A percentile compares a stretch with the other conserved stretches of the same genome.
Conservation (phyloP, 2,329 filamentous ascomycete species). For the Neoarthrinium moseri region DNA sequence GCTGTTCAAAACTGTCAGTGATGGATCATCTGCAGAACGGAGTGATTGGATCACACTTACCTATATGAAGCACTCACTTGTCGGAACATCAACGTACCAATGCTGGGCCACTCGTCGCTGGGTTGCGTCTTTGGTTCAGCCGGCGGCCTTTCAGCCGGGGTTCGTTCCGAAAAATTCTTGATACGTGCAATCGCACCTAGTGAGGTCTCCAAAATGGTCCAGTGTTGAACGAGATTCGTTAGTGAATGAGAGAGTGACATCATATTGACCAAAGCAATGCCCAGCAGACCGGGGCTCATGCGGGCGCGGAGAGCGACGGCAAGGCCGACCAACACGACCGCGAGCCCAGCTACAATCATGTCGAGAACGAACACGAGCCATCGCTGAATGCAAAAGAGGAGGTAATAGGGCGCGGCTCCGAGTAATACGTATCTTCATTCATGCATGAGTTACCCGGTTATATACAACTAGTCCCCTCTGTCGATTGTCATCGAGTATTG, state of each 20-base stretch:
- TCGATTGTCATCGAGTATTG: too few relatives aligned
- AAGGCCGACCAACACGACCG: constrained; percentile 4
- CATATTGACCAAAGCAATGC: constrained; percentile 2
- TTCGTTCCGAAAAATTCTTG: background rate
- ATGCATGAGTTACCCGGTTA: too few relatives aligned
- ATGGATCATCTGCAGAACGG: background rate
- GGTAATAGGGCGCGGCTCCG: constrained; percentile 3
- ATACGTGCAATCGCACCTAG: constrained; percentile 3
- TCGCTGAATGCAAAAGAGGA: constrained; percentile 5
- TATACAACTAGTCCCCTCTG: too few relatives aligned
- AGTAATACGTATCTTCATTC: too few relatives aligned
- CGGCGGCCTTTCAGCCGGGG: constrained; percentile 5
- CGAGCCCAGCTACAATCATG: constrained; percentile 4
- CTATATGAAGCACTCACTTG: constrained; percentile 5
- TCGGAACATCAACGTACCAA: constrained; percentile 4
- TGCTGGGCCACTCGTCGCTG: too few relatives aligned
- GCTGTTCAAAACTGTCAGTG: constrained; percentile 1
- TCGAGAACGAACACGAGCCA: constrained; percentile 4
- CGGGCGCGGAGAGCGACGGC: background rate
- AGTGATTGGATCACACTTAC: constrained; percentile 6
- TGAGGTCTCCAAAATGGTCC: constrained; percentile 7
- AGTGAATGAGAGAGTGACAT: constrained; percentile 1
- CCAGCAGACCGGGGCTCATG: constrained; percentile 5
- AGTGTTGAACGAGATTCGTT: constrained; percentile 1
- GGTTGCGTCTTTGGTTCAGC: background rate